Evolutionary conservation across 352 stramenopile species (phyloP).

Genomic region (Phytophthora quininea): DNA sequence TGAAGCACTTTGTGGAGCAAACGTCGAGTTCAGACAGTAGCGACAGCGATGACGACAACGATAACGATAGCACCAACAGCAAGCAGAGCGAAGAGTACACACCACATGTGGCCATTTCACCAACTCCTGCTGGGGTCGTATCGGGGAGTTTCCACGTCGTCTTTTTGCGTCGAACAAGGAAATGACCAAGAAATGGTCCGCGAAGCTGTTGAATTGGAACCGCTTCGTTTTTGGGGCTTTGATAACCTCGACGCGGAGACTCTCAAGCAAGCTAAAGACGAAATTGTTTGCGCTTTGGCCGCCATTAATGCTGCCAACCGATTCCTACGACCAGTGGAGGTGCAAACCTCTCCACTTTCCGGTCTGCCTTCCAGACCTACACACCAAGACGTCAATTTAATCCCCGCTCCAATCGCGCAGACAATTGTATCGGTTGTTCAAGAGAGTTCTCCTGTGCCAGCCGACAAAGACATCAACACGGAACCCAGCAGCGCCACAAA

Average conservation of each 20-base stretch:
- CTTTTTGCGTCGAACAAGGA: slow-evolving; percentile 60
- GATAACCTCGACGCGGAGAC: slow-evolving; percentile 8
- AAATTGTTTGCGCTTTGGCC: slow-evolving; percentile 45
- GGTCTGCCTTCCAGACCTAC: neutral
- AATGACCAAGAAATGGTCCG: slow-evolving; percentile 56
- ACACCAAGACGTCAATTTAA: neutral
- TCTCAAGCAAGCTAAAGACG: slow-evolving; percentile 27
- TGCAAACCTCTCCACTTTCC: slow-evolving; percentile 3
- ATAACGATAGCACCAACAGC: neutral
- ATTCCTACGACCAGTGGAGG: slow-evolving; percentile 34
- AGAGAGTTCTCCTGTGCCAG: too few relatives aligned
- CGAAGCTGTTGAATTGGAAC: slow-evolving; percentile 75
- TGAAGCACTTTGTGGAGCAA: slow-evolving; percentile 26
- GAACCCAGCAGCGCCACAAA: slow-evolving; percentile 18
- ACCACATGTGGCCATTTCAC: slow-evolving; percentile 5
- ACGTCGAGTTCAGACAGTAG: slow-evolving; percentile 39
- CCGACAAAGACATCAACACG: slow-evolving; percentile 4
- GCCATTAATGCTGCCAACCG: slow-evolving; percentile 30
- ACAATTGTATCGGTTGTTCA: neutral
- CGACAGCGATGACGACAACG: slow-evolving; percentile 26
- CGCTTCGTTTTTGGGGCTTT: slow-evolving; percentile 59
- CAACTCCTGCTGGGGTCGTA: slow-evolving; percentile 5
- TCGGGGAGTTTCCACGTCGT: slow-evolving; percentile 39
- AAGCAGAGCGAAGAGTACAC: neutral
- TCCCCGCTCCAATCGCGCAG: slow-evolving; percentile 10